Evolutionary conservation across 805 yeast genomes (phyloP), one percentile per base, ranked within the genome.

Genomic region (Zygotorulaspora sp.): DNA sequence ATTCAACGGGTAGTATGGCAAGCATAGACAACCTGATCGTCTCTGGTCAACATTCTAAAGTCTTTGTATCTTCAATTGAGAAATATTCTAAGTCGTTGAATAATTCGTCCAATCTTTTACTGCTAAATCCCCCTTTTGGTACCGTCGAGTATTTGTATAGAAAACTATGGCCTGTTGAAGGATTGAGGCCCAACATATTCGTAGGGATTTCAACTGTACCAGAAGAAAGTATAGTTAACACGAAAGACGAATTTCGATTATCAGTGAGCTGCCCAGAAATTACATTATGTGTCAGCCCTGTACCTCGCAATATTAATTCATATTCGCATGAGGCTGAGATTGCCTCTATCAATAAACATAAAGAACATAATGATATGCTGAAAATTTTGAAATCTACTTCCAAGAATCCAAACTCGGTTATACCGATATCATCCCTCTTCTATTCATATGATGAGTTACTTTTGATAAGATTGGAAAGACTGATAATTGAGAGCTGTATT

Each of bases 101-200:
- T 8, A 44, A 51, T 0, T 53, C 64, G 2, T 72, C 89, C 1
- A 78, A 77, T 40, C 58, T 88, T 2, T 47, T 89, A 30, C 58
- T 89, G 15, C 50, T 89, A 11, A 59, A 66, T n/a, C 94, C 86
- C 39, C 86, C 88, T 2, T 69, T 83, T 75, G 95, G 94, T 2
- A 68, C 76, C 28, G 56, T 72, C 6, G 75, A 73, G 9, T 58
- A 65, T 40, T 49, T 86, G 8, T 56, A 66, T n/a, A 55, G 61
- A 2, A 49, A 56, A 8, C 59, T 77, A 6, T 84, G 90, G 88
- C 76, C 76, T 3, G 51, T 61, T 2, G 35, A 43, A 1, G 49
- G 45, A 0, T 30, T 44, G 1, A 57, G 76, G 36, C 96, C 96
- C 0, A 67, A 65, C 11, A 42, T 87, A 5, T 76, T 68, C 44